phyloP scores from a whole-genome alignment of 768 basidiomycete genomes.

The Mycena crocata region DNA sequence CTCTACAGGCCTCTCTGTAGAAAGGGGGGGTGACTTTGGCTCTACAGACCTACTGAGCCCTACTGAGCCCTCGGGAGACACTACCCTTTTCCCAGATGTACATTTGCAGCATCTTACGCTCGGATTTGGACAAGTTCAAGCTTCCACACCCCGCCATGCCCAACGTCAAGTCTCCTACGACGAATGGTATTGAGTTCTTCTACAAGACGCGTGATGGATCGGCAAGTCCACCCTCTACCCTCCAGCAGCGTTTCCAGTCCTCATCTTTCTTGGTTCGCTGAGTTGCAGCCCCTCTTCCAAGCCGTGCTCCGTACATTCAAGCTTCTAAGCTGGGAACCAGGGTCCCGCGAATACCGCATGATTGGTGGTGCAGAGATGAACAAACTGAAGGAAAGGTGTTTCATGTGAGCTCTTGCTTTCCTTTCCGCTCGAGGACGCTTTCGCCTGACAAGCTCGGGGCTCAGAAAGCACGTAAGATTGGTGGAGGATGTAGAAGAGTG shows the following conservation, averaged over 20 bases:
- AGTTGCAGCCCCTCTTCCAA: background rate
- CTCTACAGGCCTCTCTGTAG: too few relatives aligned
- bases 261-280: too few relatives aligned
- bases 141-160: constrained; percentile 14
- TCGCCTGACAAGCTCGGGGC: background rate
- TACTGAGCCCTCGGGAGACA: too few relatives aligned
- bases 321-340: background rate
- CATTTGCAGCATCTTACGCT: background rate
- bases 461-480: constrained; percentile 14
- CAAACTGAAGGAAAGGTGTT: background rate
- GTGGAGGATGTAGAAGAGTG: background rate
- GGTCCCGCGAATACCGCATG: background rate
- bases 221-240: background rate
- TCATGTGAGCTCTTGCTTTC: constrained; percentile 14
- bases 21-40: too few relatives aligned
- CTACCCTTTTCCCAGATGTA: too few relatives aligned
- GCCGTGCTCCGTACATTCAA: background rate
- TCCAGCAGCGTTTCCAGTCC: background rate
- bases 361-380: background rate
- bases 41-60: too few relatives aligned
- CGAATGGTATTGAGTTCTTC: constrained; percentile 9
- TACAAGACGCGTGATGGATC: constrained; percentile 1
- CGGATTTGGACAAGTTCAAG: constrained; percentile 18
- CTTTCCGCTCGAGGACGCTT: background rate
- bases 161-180: background rate